Conservation (phyloP, 2,329 filamentous ascomycete genomes). For the Rutstroemia sydowiana region DNA sequence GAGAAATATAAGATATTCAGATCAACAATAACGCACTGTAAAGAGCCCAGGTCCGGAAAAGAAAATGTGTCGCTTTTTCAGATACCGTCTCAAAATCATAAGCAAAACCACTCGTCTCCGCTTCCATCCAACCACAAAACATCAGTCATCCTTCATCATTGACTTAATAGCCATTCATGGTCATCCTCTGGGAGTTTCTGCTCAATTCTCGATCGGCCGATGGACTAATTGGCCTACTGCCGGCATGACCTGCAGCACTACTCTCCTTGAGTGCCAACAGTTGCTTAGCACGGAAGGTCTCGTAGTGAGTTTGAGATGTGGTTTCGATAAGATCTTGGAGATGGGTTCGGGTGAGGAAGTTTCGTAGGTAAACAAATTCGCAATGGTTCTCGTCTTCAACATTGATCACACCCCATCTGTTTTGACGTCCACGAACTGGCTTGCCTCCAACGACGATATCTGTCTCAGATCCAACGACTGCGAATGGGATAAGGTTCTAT, state of each 20-base stretch:
- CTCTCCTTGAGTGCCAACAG: constrained; percentile 96
- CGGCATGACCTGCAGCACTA: constrained; percentile 67
- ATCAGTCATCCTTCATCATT: constrained; percentile 1
- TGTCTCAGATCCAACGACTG: constrained; percentile 96
- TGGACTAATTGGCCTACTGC: constrained; percentile 90
- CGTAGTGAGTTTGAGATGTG: constrained; percentile 99
- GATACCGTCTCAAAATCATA: constrained; percentile 27
- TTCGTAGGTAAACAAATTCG: constrained; percentile 96
- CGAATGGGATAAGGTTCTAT: constrained; percentile 90
- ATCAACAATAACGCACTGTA: constrained; percentile 22
- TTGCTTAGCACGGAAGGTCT: constrained; percentile 99
- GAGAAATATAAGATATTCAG: constrained; percentile 28
- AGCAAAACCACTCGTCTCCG: constrained; percentile 15
- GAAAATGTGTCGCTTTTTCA: constrained; percentile 30
- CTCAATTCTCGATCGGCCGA: constrained; percentile 91
- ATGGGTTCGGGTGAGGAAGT: constrained; percentile 97
- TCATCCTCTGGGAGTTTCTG: constrained; percentile 93
- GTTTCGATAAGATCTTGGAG: constrained; percentile 98
- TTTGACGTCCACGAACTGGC: constrained; percentile 95
- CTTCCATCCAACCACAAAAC: constrained; percentile 3
- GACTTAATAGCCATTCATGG: constrained; percentile 93
- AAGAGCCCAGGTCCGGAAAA: constrained; percentile 22
- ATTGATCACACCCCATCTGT: constrained; percentile 99
- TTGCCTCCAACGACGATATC: constrained; percentile 96
- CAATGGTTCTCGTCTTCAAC: constrained; percentile 99